These are phyloP conservation scores for Pythium rhizo-oryzae DNA, from an alignment of 352 stramenopile species.

Conservation along the genomic window DNA sequence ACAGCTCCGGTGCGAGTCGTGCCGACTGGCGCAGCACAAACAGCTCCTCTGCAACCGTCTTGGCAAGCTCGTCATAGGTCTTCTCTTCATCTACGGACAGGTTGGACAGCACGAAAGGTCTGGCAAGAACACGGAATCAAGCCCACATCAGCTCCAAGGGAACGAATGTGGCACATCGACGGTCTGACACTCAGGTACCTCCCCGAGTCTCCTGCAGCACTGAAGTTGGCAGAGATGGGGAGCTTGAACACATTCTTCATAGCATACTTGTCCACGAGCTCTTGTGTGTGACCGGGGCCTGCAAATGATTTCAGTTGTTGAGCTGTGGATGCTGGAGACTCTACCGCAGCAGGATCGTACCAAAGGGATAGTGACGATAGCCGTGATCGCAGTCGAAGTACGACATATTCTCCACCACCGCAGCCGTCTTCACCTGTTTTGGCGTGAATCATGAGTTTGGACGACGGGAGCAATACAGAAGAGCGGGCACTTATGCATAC, in stretches of 20 bases:
- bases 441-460: not conserved
- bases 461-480: too few relatives aligned
- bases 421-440: constrained; percentile 91
- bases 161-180: not conserved
- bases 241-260: constrained; percentile 89
- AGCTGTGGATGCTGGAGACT: not conserved
- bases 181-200: constrained; percentile 37
- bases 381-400: constrained; percentile 94
- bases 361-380: constrained; percentile 87
- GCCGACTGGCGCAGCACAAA: constrained; percentile 78
- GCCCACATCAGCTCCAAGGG: not conserved
- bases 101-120: constrained; percentile 78
- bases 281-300: constrained; percentile 75
- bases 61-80: constrained; percentile 74
- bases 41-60: constrained; percentile 74
- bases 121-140: constrained; percentile 27
- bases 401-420: constrained; percentile 99
- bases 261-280: constrained; percentile 77
- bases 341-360: constrained; percentile 26
- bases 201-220: constrained; percentile 70
- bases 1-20: constrained; percentile 68
- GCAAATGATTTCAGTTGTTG: not conserved
- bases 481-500: not conserved
- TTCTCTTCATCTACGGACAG: constrained; percentile 58
- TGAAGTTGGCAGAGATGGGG: constrained; percentile 79